phyloP scores from a whole-genome alignment of 2,329 filamentous ascomycete species.

The Verticillium nonalfalfae region DNA sequence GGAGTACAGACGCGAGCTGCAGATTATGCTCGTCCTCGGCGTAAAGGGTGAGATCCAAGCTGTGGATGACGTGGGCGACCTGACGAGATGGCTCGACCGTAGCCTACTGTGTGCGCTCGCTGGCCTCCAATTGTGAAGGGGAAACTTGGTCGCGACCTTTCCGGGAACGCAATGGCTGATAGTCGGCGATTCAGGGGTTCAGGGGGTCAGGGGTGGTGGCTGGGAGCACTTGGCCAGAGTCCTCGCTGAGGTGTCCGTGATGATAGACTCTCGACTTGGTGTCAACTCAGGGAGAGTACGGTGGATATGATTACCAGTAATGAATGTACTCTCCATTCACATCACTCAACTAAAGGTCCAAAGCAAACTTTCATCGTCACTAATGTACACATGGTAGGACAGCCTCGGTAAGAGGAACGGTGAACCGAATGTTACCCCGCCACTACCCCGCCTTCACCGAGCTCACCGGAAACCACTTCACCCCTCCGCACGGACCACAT shows the following conservation, averaged over 20 bases:
- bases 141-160: background rate
- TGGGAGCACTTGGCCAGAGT: too few species aligned
- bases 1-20: slow-evolving; percentile 50
- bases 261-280: too few species aligned
- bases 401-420: background rate
- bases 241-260: too few species aligned
- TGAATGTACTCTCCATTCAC: too few species aligned
- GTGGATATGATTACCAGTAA: too few species aligned
- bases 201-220: too few species aligned
- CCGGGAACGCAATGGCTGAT: too few species aligned
- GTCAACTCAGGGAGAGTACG: too few species aligned
- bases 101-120: slow-evolving; percentile 20
- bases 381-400: too few species aligned
- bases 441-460: background rate
- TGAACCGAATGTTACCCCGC: background rate
- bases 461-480: background rate
- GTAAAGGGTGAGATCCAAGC: slow-evolving; percentile 74
- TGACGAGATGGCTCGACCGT: slow-evolving; percentile 43
- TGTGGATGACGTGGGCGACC: slow-evolving; percentile 49
- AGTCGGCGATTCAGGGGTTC: too few species aligned
- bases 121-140: background rate
- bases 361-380: too few species aligned
- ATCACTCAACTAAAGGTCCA: too few species aligned
- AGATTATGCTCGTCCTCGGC: slow-evolving; percentile 67
- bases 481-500: background rate